Evolutionary conservation across 352 stramenopile genomes (phyloP), one percentile per base, ranked within the genome.

Genomic region (Phytophthora multivora): DNA sequence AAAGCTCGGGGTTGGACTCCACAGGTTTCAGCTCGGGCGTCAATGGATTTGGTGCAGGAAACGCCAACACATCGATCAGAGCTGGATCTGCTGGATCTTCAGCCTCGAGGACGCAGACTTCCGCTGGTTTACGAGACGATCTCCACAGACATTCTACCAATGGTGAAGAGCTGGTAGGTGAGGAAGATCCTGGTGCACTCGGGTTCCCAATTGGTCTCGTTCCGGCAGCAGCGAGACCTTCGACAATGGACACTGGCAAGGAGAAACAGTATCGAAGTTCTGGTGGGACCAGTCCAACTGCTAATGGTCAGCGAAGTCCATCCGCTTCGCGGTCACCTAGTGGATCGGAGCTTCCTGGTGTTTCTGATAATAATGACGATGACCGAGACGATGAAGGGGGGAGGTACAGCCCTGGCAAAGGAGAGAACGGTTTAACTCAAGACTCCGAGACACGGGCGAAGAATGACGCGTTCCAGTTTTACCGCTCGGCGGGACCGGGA

Each of bases 401-500:
- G 33, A 51, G 11, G 26, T 58, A 54, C 16, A 23, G 7, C 26
- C 33, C 8, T 43, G 46, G 26, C n/a, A 65, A 53, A 46, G 51
- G 21, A 18, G 56, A 30, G 28, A 25, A 28, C 36, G 25, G n/a
- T 33, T 33, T 13, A 19, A 45, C 38, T 40, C 31, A 25, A 18
- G 56, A 47, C 55, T 31, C 31, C 35, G 51, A 72, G 40, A 50
- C 41, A 4, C 69, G 69, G 0, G 47, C 73, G 11, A 90, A 91
- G 50, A 91, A 87, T 39, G 77, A 90, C 4, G 85, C 81, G 9
- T 94, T 92, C 66, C 69, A 83, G 47, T 82, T 81, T 31, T 94
- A 80, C 54, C 81, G 86, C 40, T 75, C 63, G 1, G 79, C 38
- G 6, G 80, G 85, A 1, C 41, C 80, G 0, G 85, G 80, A 12